These are phyloP conservation scores for Chytridiales sp. DNA, from an alignment of 371 early-diverging fungal species.

Conservation along the genomic window DNA sequence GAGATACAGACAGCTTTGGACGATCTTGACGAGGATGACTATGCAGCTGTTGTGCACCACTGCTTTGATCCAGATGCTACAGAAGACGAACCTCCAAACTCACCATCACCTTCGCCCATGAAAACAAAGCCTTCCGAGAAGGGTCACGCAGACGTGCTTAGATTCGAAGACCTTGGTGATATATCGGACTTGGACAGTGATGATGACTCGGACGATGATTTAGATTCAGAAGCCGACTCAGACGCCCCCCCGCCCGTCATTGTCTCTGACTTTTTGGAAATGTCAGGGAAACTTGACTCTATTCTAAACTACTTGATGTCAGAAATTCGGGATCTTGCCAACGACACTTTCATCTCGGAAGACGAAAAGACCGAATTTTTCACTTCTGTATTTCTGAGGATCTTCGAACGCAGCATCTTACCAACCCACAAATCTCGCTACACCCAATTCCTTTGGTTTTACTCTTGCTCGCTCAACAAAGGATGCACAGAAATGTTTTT, in stretches of 20 bases:
- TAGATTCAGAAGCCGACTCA: constrained; percentile 31
- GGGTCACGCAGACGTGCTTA: constrained; percentile 40
- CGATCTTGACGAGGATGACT: constrained; percentile 78
- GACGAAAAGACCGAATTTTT: constrained; percentile 59
- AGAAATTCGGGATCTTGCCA: too few species aligned
- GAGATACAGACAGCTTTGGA: constrained; percentile 93
- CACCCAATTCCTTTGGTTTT: constrained; percentile 90
- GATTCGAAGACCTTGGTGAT: constrained; percentile 36
- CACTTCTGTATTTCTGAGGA: constrained; percentile 61
- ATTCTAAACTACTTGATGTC: constrained; percentile 72
- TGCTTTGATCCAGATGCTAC: constrained; percentile 27
- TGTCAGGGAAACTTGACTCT: constrained; percentile 82
- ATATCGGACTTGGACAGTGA: constrained; percentile 31
- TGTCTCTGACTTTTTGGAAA: constrained; percentile 55
- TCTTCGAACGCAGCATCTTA: constrained; percentile 79
- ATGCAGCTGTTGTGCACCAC: constrained; percentile 34
- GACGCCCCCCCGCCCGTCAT: constrained; percentile 34
- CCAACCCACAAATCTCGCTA: constrained; percentile 88
- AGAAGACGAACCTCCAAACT: constrained; percentile 21
- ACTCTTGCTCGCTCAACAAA: constrained; percentile 67
- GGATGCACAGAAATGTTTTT: constrained; percentile 75
- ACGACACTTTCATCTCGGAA: constrained; percentile 33
- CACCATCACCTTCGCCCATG: too few species aligned
- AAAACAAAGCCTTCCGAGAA: too few species aligned
- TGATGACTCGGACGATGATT: constrained; percentile 25